phyloP scores from a whole-genome alignment of 805 yeast genomes.

The Ogataea paraovalis region DNA sequence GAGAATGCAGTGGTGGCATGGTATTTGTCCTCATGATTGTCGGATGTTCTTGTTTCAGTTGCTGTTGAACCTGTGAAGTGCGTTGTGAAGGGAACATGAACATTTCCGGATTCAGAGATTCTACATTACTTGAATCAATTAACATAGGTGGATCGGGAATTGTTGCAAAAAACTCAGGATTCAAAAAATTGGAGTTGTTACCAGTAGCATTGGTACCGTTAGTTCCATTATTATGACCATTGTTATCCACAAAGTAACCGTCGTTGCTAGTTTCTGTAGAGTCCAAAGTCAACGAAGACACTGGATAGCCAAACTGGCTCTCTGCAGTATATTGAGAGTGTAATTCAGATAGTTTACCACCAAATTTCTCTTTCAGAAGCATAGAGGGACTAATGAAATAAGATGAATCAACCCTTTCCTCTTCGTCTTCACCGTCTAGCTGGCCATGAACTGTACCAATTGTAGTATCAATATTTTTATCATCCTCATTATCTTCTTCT shows the following conservation, averaged over 20 bases:
- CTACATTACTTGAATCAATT: constrained; percentile 23
- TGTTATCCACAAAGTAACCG: not conserved
- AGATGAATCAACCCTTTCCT: constrained; percentile 4
- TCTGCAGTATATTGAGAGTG: constrained; percentile 1
- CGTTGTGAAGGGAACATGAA: constrained; percentile 8
- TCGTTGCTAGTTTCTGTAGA: not conserved
- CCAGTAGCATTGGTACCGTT: not conserved
- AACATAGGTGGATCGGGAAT: constrained; percentile 6
- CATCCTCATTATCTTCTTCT: constrained; percentile 8
- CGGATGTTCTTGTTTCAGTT: constrained; percentile 4
- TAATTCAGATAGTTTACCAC: constrained; percentile 25
- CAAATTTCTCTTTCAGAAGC: constrained; percentile 28
- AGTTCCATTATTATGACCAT: not conserved
- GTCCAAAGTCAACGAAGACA: not conserved
- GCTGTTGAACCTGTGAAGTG: constrained; percentile 18
- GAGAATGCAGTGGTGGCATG: constrained; percentile 13
- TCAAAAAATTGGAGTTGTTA: constrained; percentile 20
- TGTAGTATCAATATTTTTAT: not conserved
- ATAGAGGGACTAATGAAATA: constrained; percentile 27
- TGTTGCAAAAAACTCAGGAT: constrained; percentile 12
- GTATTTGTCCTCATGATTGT: constrained; percentile 9
- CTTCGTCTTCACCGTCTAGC: constrained; percentile 5
- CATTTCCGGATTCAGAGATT: constrained; percentile 10
- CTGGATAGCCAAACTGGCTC: not conserved
- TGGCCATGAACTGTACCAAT: constrained; percentile 1